These are phyloP conservation scores for Erythrophleum ivorense DNA, from an alignment of 331 rosid species.

Conservation along the genomic window DNA sequence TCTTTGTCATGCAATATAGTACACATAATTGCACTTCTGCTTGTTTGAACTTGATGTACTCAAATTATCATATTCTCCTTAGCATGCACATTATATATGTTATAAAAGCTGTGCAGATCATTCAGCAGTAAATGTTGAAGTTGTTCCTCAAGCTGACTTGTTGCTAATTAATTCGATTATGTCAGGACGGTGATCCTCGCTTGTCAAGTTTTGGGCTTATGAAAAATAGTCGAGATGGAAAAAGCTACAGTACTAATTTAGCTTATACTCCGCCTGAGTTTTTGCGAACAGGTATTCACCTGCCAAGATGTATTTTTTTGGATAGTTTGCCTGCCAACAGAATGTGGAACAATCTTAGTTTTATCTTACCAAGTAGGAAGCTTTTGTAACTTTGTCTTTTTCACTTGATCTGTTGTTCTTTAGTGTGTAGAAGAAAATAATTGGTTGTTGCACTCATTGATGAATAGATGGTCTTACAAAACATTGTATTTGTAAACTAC, in stretches of 20 bases:
- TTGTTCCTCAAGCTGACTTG: neutral
- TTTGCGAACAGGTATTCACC: constrained; percentile 76
- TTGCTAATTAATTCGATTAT: constrained; percentile 29
- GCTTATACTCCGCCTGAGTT: constrained; percentile 98
- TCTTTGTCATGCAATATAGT: constrained; percentile 14
- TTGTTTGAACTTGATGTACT: constrained; percentile 26
- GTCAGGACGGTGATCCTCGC: constrained; percentile 94
- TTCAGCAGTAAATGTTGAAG: constrained; percentile 9
- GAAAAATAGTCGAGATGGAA: constrained; percentile 96
- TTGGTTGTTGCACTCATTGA: neutral
- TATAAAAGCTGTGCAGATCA: neutral
- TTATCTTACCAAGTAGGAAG: constrained; percentile 1
- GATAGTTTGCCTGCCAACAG: neutral
- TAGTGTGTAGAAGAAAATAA: constrained; percentile 6
- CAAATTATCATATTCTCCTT: neutral
- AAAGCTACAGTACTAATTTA: constrained; percentile 96
- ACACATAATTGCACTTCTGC: neutral
- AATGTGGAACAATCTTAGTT: neutral
- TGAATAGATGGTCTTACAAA: neutral
- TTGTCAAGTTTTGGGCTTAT: constrained; percentile 95
- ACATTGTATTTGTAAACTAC: neutral
- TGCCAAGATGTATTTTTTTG: constrained; percentile 26
- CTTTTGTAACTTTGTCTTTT: constrained; percentile 1
- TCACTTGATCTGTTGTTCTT: neutral
- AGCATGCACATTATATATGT: constrained; percentile 6